Base-by-base conservation (phyloP, 176 grass and related monocot species). In the Lolium perenne region DNA sequence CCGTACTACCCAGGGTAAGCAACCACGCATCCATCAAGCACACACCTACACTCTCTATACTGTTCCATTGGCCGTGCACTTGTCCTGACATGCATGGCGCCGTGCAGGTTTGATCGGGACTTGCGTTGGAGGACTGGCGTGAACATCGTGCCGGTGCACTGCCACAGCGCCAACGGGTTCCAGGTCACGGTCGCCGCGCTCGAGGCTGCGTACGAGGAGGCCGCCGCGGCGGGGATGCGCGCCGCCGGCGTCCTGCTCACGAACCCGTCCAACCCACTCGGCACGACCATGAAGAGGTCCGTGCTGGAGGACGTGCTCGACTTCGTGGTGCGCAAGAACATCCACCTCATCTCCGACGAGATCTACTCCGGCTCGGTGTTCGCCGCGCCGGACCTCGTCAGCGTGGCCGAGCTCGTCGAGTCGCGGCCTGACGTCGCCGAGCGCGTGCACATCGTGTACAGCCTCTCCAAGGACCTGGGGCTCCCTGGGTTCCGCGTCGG, bases 291-390 rank as follows among this genome's bases (percentile, higher is more conserved):
- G 41, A 63, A 4, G 48, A 49, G 90, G 17, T 4, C 80, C 3
- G 80, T 75, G 1, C 90, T 97, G 5, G 72, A 87, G 46, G 86
- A 73, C 59, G 79, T 97, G 13, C 84, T 97, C 20, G 83, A 94
- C 80, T 97, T 97, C 72, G 86, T 87, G 18, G n/a, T 48, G 6
- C 71, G 69, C 15, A 80, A 86, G 57, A 86, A 94, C 87, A 94
- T 97, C 74, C 95, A 97, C 92, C 89, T 97, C 50, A 91, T 97
- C 91, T 92, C 95, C 78, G 95, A 97, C 82, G 95, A 97, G 89
- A 94, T 97, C 18, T 97, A 97, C 92, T 97, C 95, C 18, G 92
- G 95, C 29, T 97, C 95, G 0, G 92, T 97, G 17, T 97, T 97
- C 82, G 67, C 92, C 8, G 66, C 78, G 11, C 80, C 86, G 51